Evolutionary conservation across 2,329 filamentous ascomycete species (phyloP).

Genomic region (Ascochyta rabiei): DNA sequence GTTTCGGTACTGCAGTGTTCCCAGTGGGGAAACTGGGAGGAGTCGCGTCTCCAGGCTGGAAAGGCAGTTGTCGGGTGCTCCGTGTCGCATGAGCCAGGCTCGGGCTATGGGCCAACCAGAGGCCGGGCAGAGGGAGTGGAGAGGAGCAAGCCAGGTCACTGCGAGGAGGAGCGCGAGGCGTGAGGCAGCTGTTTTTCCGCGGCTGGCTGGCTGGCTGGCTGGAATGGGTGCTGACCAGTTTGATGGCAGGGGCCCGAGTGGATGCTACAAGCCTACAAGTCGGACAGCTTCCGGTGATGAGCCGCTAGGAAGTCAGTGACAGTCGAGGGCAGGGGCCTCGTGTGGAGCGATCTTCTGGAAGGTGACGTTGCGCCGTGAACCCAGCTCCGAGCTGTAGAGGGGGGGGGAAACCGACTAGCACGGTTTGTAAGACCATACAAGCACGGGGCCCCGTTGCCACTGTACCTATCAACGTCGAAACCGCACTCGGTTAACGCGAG

Average conservation of each 20-base stretch:
- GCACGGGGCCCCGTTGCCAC: conserved; percentile 5
- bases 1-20: conserved; percentile 33
- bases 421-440: conserved; percentile 30
- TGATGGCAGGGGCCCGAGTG: conserved; percentile 27
- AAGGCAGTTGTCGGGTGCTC: conserved; percentile 32
- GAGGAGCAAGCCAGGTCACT: conserved; percentile 14
- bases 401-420: conserved; percentile 24
- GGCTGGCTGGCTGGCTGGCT: conserved; percentile 28
- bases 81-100: conserved; percentile 32
- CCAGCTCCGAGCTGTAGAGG: conserved; percentile 28
- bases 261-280: conserved; percentile 17
- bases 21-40: conserved; percentile 27
- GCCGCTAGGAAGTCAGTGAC: conserved; percentile 20
- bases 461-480: conserved; percentile 26
- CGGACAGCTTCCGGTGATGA: conserved; percentile 24
- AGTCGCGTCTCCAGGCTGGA: conserved; percentile 29
- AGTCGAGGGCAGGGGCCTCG: conserved; percentile 17
- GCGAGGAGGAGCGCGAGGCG: conserved; percentile 19
- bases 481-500: conserved; percentile 22
- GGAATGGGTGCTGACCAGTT: conserved; percentile 24
- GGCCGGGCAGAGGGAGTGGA: conserved; percentile 12
- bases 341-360: conserved; percentile 23
- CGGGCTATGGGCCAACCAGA: conserved; percentile 25
- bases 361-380: conserved; percentile 39
- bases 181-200: conserved; percentile 25